These are phyloP conservation scores for Geotrichum aggregatum DNA, from an alignment of 1,139 yeast genomes.

Conservation along the genomic window DNA sequence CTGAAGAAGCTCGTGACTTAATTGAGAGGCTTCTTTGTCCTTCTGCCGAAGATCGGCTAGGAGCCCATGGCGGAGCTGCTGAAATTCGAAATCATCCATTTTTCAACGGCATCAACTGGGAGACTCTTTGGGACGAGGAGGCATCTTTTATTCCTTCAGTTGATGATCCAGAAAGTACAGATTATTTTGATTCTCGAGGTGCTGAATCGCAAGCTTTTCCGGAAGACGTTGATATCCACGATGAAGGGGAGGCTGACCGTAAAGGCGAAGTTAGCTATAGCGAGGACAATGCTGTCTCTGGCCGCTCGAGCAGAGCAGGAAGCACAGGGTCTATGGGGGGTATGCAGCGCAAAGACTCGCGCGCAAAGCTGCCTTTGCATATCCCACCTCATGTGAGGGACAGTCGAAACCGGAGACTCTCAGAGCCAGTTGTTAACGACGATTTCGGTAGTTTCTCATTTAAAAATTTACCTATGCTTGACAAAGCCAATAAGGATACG, in stretches of 20 bases:
- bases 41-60: conserved; percentile 66
- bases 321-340: conserved; percentile 22
- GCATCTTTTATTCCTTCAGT: conserved; percentile 80
- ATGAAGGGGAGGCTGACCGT: conserved; percentile 31
- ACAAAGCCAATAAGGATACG: conserved; percentile 89
- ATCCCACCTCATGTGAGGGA: conserved; percentile 58
- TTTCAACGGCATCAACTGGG: conserved; percentile 73
- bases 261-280: conserved; percentile 13
- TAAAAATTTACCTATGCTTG: conserved; percentile 82
- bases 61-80: conserved; percentile 61
- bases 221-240: conserved; percentile 21
- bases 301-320: conserved; percentile 23
- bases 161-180: conserved; percentile 83
- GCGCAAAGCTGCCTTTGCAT: conserved; percentile 41
- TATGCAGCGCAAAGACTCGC: conserved; percentile 10
- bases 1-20: conserved; percentile 70
- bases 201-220: conserved; percentile 46
- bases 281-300: conserved; percentile 18
- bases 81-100: conserved; percentile 78
- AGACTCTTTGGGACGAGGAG: conserved; percentile 60
- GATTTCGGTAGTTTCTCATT: conserved; percentile 94
- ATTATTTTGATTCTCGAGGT: conserved; percentile 88
- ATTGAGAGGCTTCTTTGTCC: conserved; percentile 57
- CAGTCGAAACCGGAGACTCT: conserved; percentile 57
- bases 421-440: conserved; percentile 50